Conservation (phyloP, 331 rosid species). For the Malus hybrid region DNA sequence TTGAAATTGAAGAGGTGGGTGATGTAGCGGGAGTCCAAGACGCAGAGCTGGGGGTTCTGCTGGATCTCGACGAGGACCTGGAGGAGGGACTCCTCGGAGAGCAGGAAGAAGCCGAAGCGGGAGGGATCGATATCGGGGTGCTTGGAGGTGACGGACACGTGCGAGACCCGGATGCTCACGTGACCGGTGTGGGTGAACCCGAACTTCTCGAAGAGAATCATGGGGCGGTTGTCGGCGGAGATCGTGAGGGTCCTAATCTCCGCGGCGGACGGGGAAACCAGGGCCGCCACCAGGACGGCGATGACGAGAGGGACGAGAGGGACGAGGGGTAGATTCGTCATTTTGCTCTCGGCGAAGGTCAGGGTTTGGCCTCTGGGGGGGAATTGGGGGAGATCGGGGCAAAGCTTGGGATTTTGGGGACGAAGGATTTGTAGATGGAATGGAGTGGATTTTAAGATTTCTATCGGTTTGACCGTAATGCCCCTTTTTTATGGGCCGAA, state of each 20-base stretch:
- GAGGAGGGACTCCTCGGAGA: conserved; percentile 70
- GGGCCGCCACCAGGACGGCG: conserved; percentile 8
- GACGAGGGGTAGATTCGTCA: conserved; percentile 33
- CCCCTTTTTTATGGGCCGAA: not conserved
- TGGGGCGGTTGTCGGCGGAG: conserved; percentile 55
- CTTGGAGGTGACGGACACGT: conserved; percentile 40
- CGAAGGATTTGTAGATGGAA: not conserved
- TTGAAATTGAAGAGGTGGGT: conserved; percentile 53
- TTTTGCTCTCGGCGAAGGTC: conserved; percentile 15
- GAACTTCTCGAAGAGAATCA: conserved; percentile 88
- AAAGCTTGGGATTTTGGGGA: not conserved
- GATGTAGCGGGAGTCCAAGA: conserved; percentile 61
- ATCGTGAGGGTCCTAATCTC: conserved; percentile 77
- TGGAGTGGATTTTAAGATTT: conserved; percentile 8
- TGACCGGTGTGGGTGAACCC: conserved; percentile 79
- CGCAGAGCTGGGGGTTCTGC: conserved; percentile 67
- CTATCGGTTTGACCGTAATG: not conserved
- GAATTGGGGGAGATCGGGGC: not conserved
- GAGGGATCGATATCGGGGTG: conserved; percentile 27
- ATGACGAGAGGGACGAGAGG: conserved; percentile 20
- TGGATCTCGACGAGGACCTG: conserved; percentile 91
- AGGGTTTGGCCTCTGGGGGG: not conserved
- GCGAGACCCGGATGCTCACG: conserved; percentile 46
- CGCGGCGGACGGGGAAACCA: conserved; percentile 35
- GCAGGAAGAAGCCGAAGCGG: conserved; percentile 73